These are phyloP conservation scores for Thalassia testudinum DNA, from an alignment of 116 monocot genomes.

Conservation along the genomic window DNA sequence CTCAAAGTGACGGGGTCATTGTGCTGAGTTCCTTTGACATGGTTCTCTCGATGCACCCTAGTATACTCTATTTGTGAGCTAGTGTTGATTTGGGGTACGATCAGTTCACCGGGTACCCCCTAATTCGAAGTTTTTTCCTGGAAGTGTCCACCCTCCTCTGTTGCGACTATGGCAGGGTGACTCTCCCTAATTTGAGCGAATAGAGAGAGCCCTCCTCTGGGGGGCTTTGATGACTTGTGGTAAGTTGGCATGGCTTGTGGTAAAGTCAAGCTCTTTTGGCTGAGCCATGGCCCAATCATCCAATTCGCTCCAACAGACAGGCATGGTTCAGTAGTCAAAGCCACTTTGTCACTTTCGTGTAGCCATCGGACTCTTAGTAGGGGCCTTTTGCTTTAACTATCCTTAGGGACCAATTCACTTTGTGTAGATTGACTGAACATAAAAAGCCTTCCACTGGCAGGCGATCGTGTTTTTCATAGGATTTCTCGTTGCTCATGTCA, in stretches of 20 bases:
- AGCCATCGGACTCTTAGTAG: slow-evolving; percentile 3
- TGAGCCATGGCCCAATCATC: background rate
- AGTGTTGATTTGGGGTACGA: slow-evolving; percentile 17
- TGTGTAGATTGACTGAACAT: slow-evolving; percentile 10
- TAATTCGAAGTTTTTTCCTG: slow-evolving; percentile 21
- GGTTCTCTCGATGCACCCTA: slow-evolving; percentile 4
- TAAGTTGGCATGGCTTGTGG: background rate
- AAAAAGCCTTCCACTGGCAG: slow-evolving; percentile 11
- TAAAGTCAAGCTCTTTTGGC: background rate
- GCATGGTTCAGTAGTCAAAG: slow-evolving; percentile 5
- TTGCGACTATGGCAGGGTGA: slow-evolving; percentile 11
- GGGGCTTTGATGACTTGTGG: background rate
- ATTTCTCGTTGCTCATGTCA: slow-evolving; percentile 8
- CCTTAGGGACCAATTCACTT: slow-evolving; percentile 12
- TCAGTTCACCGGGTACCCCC: slow-evolving; percentile 21
- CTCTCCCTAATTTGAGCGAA: background rate
- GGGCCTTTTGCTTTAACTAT: too few species aligned
- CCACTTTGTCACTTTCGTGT: slow-evolving; percentile 4
- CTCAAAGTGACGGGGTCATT: background rate
- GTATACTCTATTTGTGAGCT: slow-evolving; percentile 10
- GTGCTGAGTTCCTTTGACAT: slow-evolving; percentile 1
- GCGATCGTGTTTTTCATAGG: slow-evolving; percentile 7
- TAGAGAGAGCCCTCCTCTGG: background rate
- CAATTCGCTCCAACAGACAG: slow-evolving; percentile 4
- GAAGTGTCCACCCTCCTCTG: slow-evolving; percentile 11